Base-by-base conservation (phyloP, 1,284 basidiomycete genomes). In the Puccinia novopanici region DNA sequence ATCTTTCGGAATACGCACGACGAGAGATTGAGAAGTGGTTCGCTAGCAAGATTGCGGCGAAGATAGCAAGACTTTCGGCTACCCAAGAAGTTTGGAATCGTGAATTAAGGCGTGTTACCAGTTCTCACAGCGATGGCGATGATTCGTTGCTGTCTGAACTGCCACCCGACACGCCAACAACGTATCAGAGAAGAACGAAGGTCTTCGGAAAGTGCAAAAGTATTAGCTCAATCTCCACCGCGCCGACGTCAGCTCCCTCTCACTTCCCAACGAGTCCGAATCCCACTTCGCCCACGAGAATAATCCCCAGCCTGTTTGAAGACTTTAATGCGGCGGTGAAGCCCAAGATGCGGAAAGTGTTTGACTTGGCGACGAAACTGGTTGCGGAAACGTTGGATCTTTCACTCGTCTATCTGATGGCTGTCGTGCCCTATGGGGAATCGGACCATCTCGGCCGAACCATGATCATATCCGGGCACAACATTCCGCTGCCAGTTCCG, bases 21-120 rank as follows among this genome's bases (percentile, higher is more conserved):
- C 77, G 80, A 65, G 82, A 82, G 34, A 82, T 83, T 71, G 82
- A 78, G 15, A 81, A 76, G 34, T 83, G 83, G 83, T 82, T 74
- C 50, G 82, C 40, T 9, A 81, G 24, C 8, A 80, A 68, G 54
- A 74, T 80, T 15, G 45, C 57, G 22, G 13, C 37, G 3, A 80
- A 80, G 59, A 13, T 54, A 3, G 42, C 42, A 22, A 54, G 42
- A 5, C 57, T 80, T 22, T 42, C 61, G 34, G 50, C 27, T 19
- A 65, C 54, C 9, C 59, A 74, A 24, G 48, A 45, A 10, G 24
- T 27, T 6, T 80, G 70, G 61, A 37, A 73, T 19, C 34, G 75
- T 19, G 59, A 80, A 15, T 24, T 67, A 5, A 54, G 37, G 34
- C 34, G 50, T 17, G 24, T 80, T 19, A 61, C n/a, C n/a, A 67